Base-by-base conservation (phyloP, 208 protist species). In the Angomonas deanei region DNA sequence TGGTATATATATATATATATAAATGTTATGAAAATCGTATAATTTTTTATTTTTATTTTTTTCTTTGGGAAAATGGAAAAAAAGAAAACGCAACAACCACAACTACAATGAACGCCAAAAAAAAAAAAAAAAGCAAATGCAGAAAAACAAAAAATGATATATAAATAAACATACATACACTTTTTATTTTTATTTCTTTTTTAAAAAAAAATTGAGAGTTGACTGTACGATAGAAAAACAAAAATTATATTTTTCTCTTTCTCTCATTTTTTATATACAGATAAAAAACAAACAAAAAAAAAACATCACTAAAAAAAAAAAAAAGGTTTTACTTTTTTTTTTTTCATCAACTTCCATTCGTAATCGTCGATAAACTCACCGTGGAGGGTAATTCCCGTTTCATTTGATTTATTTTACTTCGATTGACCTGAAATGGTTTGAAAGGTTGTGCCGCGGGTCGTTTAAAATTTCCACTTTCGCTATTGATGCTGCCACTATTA, bases 121-220 rank as follows among this genome's bases (percentile, higher is more conserved):
- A 10, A 15, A 60, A 67, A 23, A 67, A 34, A 4, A 46, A 49
- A 32, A 15, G 60, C 46, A 53, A 61, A 62, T 50, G 33, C 28
- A 54, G 34, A 47, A 61, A 30, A 21, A 62, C 5, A 48, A 47
- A 31, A 39, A 54, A 53, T 53, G 23, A 53, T 28, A 53, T 53
- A 28, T 28, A 26, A 27, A 53, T 53, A 53, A 13, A 53, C 8
- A 53, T 17, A 53, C 8, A 53, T 53, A 27, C 5, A 27, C 5
- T 53, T 57, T 57, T 33, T 57, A 32, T n/a, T 33, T 57, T 33
- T 57, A 21, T 33, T 57, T 33, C 17, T 33, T 57, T 36, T 33
- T 57, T 57, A 33, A 21, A n/a, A 57, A 33, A 32, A 33, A 32
- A 33, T 33, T 36, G n/a, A 50, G 5, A 27, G 46, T 50, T 50